Evolutionary conservation across 2,329 filamentous ascomycete species (phyloP), one percentile per base, ranked within the genome.

Genomic region (Ophiostoma piceae): DNA sequence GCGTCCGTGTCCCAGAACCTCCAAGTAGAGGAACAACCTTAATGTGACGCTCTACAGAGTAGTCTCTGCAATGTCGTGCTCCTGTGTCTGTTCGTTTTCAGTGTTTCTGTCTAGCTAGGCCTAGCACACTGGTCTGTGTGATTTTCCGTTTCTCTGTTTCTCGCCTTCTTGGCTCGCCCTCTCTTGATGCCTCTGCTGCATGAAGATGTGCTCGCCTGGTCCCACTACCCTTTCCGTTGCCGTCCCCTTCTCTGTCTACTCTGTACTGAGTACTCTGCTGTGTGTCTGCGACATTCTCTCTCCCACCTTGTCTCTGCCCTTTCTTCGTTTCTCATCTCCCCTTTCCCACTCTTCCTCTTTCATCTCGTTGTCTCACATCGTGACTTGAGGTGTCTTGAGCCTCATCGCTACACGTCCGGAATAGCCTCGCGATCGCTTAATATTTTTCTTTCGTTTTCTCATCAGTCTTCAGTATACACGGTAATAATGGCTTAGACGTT

Each of bases 341-440:
- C 47, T 66, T 51, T 62, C 22, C 68, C 57, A 37, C n/a, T 64
- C 66, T 65, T 26, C 35, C 69, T 69, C 68, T 69, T 68, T 32
- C 54, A 62, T 67, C 22, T 67, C 47, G 22, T 41, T 51, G 54
- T 64, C 67, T 66, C 51, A 43, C n/a, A 66, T 51, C 37, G 54
- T 69, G 66, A 47, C 32, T 43, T 66, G 57, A 51, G 54, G 69
- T 35, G 47, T 54, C 66, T 57, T 67, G 51, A 37, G 26, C 68
- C 62, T 67, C 67, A 19, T 66, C 29, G 69, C 75, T 74, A 75
- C 71, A 75, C 57, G 14, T 37, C 75, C 76, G 72, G 74, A 70
- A 68, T 68, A 68, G 65, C 72, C 65, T 73, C 70, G 70, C 70
- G 70, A 68, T 64, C 22, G 19, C 16, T 67, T 67, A 19, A 37